These are phyloP conservation scores for Ailanthus altissimus DNA, from an alignment of 345 rosid species.

Conservation along the genomic window DNA sequence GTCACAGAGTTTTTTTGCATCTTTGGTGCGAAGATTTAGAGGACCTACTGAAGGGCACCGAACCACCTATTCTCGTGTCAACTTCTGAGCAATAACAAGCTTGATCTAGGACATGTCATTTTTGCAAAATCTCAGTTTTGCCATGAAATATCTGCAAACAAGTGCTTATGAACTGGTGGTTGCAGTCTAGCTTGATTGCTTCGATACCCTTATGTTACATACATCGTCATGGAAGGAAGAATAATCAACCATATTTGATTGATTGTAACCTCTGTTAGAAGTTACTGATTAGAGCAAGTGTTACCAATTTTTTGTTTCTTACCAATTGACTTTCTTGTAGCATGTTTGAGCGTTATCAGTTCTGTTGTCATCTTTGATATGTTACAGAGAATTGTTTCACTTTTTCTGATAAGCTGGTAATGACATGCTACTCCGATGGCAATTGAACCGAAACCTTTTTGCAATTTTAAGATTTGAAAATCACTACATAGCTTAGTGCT, in stretches of 20 bases:
- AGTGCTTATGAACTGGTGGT: not conserved
- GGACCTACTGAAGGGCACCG: conserved; percentile 64
- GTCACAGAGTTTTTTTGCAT: conserved; percentile 57
- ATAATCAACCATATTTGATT: not conserved
- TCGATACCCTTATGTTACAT: not conserved
- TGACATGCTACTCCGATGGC: not conserved
- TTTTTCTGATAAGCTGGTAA: not conserved
- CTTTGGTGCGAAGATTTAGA: conserved; percentile 50
- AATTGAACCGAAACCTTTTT: not conserved
- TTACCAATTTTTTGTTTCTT: not conserved
- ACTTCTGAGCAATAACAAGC: conserved; percentile 49
- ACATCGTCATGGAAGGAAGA: not conserved
- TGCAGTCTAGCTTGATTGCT: not conserved
- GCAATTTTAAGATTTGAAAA: no score
- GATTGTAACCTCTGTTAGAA: not conserved
- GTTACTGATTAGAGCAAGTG: not conserved
- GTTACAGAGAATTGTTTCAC: no score
- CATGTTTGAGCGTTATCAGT: not conserved
- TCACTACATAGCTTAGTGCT: not conserved
- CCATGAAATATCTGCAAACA: not conserved
- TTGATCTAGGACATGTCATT: conserved; percentile 10
- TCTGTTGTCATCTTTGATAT: not conserved
- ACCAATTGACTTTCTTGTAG: not conserved
- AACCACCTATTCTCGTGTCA: conserved; percentile 66
- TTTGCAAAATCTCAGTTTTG: conserved; percentile 14